Evolutionary conservation across 164 flowering plant species (phyloP).

Genomic region (Sedum album): DNA sequence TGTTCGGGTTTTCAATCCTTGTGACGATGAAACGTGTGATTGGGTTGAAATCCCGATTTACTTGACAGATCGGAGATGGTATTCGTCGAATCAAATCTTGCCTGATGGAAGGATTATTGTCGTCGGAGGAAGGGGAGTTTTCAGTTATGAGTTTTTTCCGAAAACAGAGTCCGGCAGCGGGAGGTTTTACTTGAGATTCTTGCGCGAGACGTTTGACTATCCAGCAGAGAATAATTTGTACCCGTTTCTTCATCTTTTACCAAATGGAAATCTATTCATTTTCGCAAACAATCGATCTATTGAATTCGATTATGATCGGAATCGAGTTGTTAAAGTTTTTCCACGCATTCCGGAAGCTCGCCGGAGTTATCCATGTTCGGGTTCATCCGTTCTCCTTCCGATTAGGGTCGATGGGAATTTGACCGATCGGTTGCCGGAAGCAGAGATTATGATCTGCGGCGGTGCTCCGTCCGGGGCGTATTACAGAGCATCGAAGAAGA

Average conservation of each 20-base stretch:
- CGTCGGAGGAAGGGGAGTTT: conserved; percentile 61
- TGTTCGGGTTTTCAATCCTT: conserved; percentile 47
- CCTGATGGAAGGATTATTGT: conserved; percentile 71
- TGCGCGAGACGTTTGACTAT: conserved; percentile 40
- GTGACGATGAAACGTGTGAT: conserved; percentile 39
- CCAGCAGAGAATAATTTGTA: conserved; percentile 57
- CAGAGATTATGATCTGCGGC: conserved; percentile 78
- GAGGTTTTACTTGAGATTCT: conserved; percentile 31
- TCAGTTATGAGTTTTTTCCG: conserved; percentile 70
- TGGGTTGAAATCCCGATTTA: conserved; percentile 47
- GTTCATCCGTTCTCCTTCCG: conserved; percentile 79
- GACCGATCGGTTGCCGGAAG: conserved; percentile 14
- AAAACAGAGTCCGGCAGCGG: conserved; percentile 9
- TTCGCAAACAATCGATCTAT: conserved; percentile 70
- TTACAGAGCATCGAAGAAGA: conserved; percentile 11
- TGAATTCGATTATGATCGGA: conserved; percentile 32
- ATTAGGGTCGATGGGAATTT: conserved; percentile 12
- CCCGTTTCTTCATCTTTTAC: conserved; percentile 72
- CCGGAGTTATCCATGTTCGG: conserved; percentile 67
- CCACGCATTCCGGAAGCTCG: conserved; percentile 60
- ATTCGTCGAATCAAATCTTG: conserved; percentile 55
- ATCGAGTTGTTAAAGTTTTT: conserved; percentile 36
- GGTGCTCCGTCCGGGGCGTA: conserved; percentile 58
- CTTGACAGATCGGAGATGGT: conserved; percentile 56
- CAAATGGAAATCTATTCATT: conserved; percentile 68